Base-by-base conservation (phyloP, 108 stramenopile species). In the Cyclotella atomus region DNA sequence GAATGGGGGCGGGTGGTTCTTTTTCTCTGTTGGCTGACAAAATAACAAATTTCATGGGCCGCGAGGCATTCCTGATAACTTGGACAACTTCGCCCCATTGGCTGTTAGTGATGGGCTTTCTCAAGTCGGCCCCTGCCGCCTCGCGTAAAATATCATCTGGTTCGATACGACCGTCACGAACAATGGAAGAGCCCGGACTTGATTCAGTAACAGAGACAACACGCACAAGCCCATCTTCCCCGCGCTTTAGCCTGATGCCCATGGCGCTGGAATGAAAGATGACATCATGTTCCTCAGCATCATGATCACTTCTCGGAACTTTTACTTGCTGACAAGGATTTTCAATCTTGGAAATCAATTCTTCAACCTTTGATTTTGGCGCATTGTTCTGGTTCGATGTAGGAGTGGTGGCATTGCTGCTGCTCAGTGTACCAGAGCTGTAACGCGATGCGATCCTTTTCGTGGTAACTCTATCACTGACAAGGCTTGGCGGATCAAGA, bases 201-300 rank as follows among this genome's bases (percentile, higher is more conserved):
- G 71, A 66, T 68, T 73, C 61, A 34, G 79, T 73, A 19, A 73
- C 72, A 14, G 79, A 80, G 8, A 80, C 72, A 14, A 80, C 79
- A 47, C 79, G 71, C 10, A 80, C 79, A 49, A 63, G 60, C 25
- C 79, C 79, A 69, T 80, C 79, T 36, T 80, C 72, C 6, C 79
- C 79, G 33, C 79, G 79, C 45, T 80, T 73, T 33, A 80, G 34
- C 28, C 72, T 28, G 35, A 80, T 80, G 25, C 79, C 79, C 79
- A 80, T 78, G 15, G 77, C 70, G 47, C 52, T 59, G n/a, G 77
- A 78, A n/a, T 59, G 77, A 23, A 78, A 78, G 35, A 70, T 59
- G 24, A 78, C 70, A 20, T 71, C 57, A 25, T 71, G 65, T 38
- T 78, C 70, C 52, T 59, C 65, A 20, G 6, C 56, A 32, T 57